Conservation (phyloP, 306 rosid genomes). For the Prinsepia uniflora region DNA sequence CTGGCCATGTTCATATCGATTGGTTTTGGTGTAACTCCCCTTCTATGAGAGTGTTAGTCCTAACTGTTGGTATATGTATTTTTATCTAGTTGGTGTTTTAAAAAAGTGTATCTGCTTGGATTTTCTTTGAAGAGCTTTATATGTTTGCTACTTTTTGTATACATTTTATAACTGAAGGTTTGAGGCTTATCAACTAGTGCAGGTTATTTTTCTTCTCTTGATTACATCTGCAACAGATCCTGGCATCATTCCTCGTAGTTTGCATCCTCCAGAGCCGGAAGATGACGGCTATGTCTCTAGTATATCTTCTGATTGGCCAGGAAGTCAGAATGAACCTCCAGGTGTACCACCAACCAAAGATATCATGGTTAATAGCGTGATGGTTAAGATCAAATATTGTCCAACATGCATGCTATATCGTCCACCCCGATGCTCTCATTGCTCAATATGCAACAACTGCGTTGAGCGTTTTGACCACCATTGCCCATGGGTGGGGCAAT, state of each 20-base stretch:
- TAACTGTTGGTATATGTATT: background rate
- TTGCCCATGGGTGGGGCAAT: slow-evolving; percentile 93
- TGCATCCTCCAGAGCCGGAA: slow-evolving; percentile 55
- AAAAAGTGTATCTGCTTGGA: background rate
- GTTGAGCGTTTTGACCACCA: slow-evolving; percentile 87
- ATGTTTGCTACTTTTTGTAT: slow-evolving; percentile 3
- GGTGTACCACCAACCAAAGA: slow-evolving; percentile 54
- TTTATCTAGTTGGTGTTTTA: background rate
- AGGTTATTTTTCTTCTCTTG: slow-evolving; percentile 61
- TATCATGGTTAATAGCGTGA: slow-evolving; percentile 45
- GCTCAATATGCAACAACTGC: slow-evolving; percentile 75
- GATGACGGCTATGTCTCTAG: slow-evolving; percentile 30
- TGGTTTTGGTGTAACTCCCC: background rate
- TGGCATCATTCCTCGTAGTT: slow-evolving; percentile 67
- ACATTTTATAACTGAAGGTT: background rate
- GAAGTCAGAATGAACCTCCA: slow-evolving; percentile 26
- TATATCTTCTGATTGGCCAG: slow-evolving; percentile 37
- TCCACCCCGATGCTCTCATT: slow-evolving; percentile 76
- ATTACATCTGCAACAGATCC: slow-evolving; percentile 85
- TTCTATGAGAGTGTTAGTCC: background rate
- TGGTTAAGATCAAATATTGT: slow-evolving; percentile 62
- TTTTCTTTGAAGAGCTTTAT: background rate
- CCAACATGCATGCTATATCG: slow-evolving; percentile 75
- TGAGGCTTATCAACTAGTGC: slow-evolving; percentile 23
- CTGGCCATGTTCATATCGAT: background rate